phyloP scores from a whole-genome alignment of 257 asterid species.

The Gynochthodes officinalis region DNA sequence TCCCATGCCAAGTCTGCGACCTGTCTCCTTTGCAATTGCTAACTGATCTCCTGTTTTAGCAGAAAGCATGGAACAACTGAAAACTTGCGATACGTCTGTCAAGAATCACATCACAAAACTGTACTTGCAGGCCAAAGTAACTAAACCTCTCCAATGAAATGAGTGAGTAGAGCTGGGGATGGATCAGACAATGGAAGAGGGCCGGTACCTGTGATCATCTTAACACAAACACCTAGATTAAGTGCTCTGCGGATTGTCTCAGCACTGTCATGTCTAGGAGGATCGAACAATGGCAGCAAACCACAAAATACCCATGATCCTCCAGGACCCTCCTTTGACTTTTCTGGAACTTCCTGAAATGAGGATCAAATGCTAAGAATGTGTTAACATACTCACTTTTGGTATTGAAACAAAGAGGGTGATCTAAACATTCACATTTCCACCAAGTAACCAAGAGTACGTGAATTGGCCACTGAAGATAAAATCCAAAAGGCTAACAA shows the following conservation, averaged over 20 bases:
- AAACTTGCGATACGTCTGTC: not conserved
- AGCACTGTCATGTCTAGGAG: constrained; percentile 34
- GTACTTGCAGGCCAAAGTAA: not conserved
- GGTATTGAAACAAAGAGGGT: not conserved
- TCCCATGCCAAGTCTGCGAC: constrained; percentile 34
- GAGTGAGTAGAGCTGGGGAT: not conserved
- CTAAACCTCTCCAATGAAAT: not conserved
- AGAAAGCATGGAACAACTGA: not conserved
- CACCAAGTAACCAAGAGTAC: not conserved
- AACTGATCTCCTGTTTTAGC: constrained; percentile 29
- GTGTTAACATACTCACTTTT: not conserved
- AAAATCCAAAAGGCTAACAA: not conserved
- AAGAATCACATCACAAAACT: not conserved
- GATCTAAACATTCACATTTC: not conserved
- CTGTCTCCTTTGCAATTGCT: constrained; percentile 37
- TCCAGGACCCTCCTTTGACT: constrained; percentile 24
- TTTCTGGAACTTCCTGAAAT: constrained; percentile 27
- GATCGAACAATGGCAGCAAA: constrained; percentile 32
- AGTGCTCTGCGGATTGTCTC: constrained; percentile 33
- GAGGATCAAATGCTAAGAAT: constrained; percentile 6
- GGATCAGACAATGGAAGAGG: not conserved
- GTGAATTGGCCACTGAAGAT: not conserved
- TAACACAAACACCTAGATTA: constrained; percentile 30
- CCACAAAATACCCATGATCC: constrained; percentile 35
- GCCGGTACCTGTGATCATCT: constrained; percentile 28